A percentile compares a stretch with the other conserved stretches of the same genome.
phyloP scores from a whole-genome alignment of 2,329 filamentous ascomycete genomes.

The Monilinia fructigena region DNA sequence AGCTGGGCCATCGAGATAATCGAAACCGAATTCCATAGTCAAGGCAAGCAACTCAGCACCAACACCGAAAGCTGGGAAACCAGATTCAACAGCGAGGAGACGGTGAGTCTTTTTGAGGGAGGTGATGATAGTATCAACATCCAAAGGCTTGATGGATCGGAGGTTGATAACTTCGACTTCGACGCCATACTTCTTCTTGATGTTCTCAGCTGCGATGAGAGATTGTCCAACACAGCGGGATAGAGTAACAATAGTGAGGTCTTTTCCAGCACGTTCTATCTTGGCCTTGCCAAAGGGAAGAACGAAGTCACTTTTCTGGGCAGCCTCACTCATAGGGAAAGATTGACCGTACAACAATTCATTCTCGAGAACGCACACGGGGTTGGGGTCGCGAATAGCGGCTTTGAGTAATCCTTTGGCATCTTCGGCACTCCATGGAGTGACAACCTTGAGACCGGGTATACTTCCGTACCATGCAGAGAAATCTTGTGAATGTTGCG shows the following conservation, averaged over 20 bases:
- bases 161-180: constrained; percentile 98
- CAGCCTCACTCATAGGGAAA: constrained; percentile 97
- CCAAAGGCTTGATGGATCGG: constrained; percentile 93
- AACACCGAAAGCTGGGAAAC: constrained; percentile 94
- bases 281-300: constrained; percentile 98
- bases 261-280: constrained; percentile 93
- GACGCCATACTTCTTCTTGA: constrained; percentile 95
- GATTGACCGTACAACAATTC: constrained; percentile 87
- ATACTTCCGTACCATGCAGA: constrained; percentile 98
- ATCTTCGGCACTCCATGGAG: constrained; percentile 95
- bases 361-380: constrained; percentile 86
- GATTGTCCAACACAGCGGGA: constrained; percentile 95
- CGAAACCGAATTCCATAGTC: constrained; percentile 96
- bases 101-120: constrained; percentile 98
- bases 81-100: constrained; percentile 88
- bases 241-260: constrained; percentile 90
- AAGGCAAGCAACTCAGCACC: constrained; percentile 89
- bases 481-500: constrained; percentile 99
- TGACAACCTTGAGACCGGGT: constrained; percentile 93
- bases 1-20: constrained; percentile 93
- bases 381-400: constrained; percentile 96
- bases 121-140: constrained; percentile 91
- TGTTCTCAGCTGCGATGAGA: constrained; percentile 79
- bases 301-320: constrained; percentile 95
- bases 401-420: constrained; percentile 98